phyloP scores from a whole-genome alignment of 768 basidiomycete species.

The Amanita subjunquillea region DNA sequence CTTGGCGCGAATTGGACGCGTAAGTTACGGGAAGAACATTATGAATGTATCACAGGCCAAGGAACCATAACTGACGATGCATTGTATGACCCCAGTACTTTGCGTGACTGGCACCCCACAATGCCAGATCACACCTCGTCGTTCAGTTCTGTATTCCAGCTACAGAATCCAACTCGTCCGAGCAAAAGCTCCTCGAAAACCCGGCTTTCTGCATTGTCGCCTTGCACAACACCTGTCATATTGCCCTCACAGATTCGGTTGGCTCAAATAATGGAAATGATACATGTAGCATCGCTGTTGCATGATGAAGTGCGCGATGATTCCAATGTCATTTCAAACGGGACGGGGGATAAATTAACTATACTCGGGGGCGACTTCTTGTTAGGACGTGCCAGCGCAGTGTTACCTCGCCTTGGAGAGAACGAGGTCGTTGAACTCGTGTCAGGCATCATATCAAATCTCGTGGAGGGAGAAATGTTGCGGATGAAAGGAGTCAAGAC shows the following conservation, averaged over 20 bases:
- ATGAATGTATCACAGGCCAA: constrained; percentile 43
- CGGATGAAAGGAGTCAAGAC: constrained; percentile 51
- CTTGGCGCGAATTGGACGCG: constrained; percentile 55
- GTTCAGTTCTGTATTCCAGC: constrained; percentile 48
- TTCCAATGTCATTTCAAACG: constrained; percentile 42
- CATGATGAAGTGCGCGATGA: constrained; percentile 86
- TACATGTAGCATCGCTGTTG: constrained; percentile 88
- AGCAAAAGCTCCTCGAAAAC: constrained; percentile 13
- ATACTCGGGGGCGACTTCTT: constrained; percentile 95
- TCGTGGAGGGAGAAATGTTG: constrained; percentile 95
- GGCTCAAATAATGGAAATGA: constrained; percentile 96
- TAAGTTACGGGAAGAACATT: constrained; percentile 50
- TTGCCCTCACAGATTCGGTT: constrained; percentile 88
- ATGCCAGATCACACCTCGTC: constrained; percentile 73
- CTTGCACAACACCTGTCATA: constrained; percentile 27
- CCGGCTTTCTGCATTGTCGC: constrained; percentile 11
- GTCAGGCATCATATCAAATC: constrained; percentile 83
- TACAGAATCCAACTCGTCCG: constrained; percentile 23
- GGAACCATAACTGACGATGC: constrained; percentile 63
- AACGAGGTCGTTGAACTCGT: constrained; percentile 90
- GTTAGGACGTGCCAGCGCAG: constrained; percentile 82
- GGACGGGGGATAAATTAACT: constrained; percentile 86
- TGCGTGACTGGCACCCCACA: constrained; percentile 86
- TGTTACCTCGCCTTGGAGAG: constrained; percentile 78
- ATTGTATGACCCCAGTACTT: constrained; percentile 67